Percentiles rank a stretch among this genome's conserved stretches.
Conservation (phyloP, 441 rosid genomes). For the Kokia cookei region DNA sequence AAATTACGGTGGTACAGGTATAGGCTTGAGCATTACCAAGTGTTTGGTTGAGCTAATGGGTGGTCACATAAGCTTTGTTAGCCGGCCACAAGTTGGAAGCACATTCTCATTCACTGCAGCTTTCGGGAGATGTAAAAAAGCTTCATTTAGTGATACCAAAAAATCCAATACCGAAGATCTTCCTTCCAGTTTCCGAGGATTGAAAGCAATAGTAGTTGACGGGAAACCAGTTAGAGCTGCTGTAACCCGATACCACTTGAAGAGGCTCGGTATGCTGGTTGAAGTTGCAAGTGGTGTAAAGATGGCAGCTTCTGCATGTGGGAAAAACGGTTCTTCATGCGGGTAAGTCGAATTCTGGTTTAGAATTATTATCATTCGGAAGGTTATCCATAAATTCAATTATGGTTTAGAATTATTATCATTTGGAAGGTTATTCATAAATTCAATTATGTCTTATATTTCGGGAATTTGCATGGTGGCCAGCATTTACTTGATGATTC, state of each 20-base stretch:
- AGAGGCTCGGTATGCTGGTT: constrained; percentile 74
- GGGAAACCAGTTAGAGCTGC: constrained; percentile 89
- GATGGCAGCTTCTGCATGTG: constrained; percentile 26
- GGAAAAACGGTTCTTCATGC: constrained; percentile 44
- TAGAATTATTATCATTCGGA: neutral
- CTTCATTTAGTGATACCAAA: constrained; percentile 25
- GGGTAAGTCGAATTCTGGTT: constrained; percentile 35
- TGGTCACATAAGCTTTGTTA: constrained; percentile 72
- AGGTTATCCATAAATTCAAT: neutral
- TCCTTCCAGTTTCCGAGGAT: constrained; percentile 64
- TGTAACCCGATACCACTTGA: constrained; percentile 77
- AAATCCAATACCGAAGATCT: constrained; percentile 56
- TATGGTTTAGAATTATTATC: neutral
- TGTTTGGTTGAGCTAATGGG: constrained; percentile 90
- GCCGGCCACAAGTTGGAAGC: constrained; percentile 79
- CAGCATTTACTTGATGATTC: neutral
- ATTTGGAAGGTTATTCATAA: neutral
- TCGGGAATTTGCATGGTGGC: neutral
- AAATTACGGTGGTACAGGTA: constrained; percentile 87
- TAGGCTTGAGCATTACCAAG: constrained; percentile 93
- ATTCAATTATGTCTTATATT: neutral
- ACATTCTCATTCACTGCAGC: constrained; percentile 77
- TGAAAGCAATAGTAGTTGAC: constrained; percentile 80
- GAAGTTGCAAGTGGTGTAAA: constrained; percentile 52
- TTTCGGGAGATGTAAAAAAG: constrained; percentile 48